A percentile compares a stretch with the other conserved stretches of the same genome.
Conservation (phyloP, 1,284 basidiomycete genomes). For the Ustilago trichophora region DNA sequence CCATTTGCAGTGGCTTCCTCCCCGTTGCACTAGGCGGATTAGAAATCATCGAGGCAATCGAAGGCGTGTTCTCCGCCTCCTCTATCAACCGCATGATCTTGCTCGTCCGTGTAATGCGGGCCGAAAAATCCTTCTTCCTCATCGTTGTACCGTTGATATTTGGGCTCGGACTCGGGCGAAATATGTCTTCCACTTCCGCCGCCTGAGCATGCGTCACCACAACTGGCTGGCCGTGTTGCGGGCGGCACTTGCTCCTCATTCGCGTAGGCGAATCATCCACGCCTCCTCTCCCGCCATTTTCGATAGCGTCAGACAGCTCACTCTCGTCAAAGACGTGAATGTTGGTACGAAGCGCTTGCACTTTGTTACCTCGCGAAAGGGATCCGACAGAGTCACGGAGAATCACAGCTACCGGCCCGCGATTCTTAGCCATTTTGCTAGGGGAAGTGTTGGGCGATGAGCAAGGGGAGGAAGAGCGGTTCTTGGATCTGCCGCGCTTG, state of each 20-base stretch:
- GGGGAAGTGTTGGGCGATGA: conserved; percentile 2
- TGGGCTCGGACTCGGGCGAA: conserved; percentile 5
- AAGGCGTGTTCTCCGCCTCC: conserved; percentile 28
- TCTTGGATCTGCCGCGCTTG: conserved; percentile 9
- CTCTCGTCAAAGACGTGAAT: conserved; percentile 13
- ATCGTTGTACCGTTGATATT: too few relatives aligned
- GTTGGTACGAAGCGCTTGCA: conserved; percentile 9
- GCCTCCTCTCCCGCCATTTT: background rate
- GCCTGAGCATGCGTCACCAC: too few relatives aligned
- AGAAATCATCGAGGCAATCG: conserved; percentile 9
- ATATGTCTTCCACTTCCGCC: conserved; percentile 16
- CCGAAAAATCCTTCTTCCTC: conserved; percentile 23
- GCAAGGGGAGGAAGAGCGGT: too few relatives aligned
- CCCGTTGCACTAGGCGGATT: background rate
- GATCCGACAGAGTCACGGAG: conserved; percentile 15
- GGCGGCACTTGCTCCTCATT: background rate
- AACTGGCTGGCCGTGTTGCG: too few relatives aligned
- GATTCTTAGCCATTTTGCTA: background rate
- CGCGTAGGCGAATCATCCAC: conserved; percentile 21
- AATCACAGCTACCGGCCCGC: conserved; percentile 7
- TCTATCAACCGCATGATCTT: conserved; percentile 49
- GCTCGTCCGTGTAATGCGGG: conserved; percentile 27
- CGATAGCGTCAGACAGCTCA: too few relatives aligned
- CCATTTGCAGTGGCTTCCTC: background rate
- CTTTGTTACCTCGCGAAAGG: conserved; percentile 5